These are phyloP conservation scores for Gossypium aridum DNA, from an alignment of 441 rosid species.

Conservation along the genomic window DNA sequence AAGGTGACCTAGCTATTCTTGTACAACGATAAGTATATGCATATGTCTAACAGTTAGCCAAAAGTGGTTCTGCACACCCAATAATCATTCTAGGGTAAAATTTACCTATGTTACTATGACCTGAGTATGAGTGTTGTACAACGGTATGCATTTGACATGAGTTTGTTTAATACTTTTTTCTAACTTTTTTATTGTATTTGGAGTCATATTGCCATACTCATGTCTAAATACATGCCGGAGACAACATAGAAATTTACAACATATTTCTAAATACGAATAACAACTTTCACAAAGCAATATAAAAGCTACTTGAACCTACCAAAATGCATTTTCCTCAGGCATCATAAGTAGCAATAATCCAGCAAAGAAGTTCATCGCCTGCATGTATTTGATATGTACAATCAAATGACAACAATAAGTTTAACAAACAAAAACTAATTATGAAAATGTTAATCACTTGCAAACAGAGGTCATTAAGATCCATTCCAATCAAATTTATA, in stretches of 20 bases:
- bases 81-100: background rate
- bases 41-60: background rate
- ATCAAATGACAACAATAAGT: constrained; percentile 6
- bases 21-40: no score
- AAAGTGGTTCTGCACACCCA: background rate
- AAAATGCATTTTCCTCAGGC: constrained; percentile 84
- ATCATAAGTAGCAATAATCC: constrained; percentile 65
- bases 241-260: background rate
- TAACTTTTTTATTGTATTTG: background rate
- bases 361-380: constrained; percentile 84
- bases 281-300: constrained; percentile 9
- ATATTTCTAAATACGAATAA: constrained; percentile 5
- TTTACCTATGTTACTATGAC: background rate
- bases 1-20: background rate
- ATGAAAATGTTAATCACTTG: background rate
- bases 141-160: background rate
- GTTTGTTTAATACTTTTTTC: background rate
- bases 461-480: background rate
- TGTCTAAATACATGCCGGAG: background rate
- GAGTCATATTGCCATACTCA: background rate
- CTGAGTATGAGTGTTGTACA: background rate
- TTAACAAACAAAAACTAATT: background rate
- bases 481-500: background rate
- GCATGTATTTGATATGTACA: constrained; percentile 25
- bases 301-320: constrained; percentile 39